Conservation (phyloP, 768 basidiomycete species). For the Suillus clintonianus region DNA sequence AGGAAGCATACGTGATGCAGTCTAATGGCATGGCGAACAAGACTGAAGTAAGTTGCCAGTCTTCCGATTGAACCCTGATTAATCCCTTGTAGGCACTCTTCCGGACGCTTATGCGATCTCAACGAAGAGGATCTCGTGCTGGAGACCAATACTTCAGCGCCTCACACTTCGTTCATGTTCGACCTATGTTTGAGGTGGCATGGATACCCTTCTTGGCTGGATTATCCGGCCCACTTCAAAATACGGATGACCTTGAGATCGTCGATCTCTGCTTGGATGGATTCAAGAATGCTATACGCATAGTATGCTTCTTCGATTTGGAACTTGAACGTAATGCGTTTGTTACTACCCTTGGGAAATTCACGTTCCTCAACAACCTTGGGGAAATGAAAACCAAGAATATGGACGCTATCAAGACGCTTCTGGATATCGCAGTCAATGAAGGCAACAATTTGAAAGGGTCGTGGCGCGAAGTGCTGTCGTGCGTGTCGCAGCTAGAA, state of each 20-base stretch:
- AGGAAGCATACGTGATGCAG: slow-evolving; percentile 94
- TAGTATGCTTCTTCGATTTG: slow-evolving; percentile 95
- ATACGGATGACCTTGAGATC: slow-evolving; percentile 90
- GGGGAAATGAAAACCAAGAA: slow-evolving; percentile 99
- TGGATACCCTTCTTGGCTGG: slow-evolving; percentile 99
- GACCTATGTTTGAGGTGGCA: slow-evolving; percentile 98
- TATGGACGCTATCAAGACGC: slow-evolving; percentile 96
- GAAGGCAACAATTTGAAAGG: slow-evolving; percentile 96
- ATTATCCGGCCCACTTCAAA: slow-evolving; percentile 90
- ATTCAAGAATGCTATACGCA: slow-evolving; percentile 95
- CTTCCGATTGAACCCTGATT: slow-evolving; percentile 10
- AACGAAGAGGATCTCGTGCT: slow-evolving; percentile 77
- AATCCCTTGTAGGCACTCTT: slow-evolving; percentile 70
- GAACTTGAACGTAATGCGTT: slow-evolving; percentile 99
- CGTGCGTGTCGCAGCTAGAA: slow-evolving; percentile 97
- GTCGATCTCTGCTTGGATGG: slow-evolving; percentile 93
- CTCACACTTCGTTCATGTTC: slow-evolving; percentile 93
- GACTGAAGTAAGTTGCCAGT: slow-evolving; percentile 71
- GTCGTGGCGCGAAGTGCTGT: slow-evolving; percentile 95
- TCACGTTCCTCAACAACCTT: slow-evolving; percentile 96
- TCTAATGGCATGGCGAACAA: slow-evolving; percentile 96
- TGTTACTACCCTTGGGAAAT: slow-evolving; percentile 93
- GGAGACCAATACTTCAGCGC: slow-evolving; percentile 95
- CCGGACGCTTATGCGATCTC: slow-evolving; percentile 87
- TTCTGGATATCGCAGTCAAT: slow-evolving; percentile 93